Percentiles rank a stretch among this genome's conserved stretches.
Conservation (phyloP, 2,329 filamentous ascomycete genomes). For the Trichoderma asperellum region DNA sequence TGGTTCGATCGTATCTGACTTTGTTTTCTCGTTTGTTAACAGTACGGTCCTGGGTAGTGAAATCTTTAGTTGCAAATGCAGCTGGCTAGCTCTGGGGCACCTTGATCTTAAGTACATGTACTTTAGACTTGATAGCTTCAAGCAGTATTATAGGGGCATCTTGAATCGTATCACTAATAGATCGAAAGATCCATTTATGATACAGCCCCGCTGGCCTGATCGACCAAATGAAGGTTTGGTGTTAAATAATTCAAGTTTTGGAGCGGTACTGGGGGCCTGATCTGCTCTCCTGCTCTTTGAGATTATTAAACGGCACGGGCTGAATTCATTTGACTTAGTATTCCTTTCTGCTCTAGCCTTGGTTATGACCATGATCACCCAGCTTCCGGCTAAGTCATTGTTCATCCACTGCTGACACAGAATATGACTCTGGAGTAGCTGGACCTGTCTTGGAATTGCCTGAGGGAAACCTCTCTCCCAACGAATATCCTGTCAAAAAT, state of each 20-base stretch:
- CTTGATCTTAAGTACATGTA: not conserved
- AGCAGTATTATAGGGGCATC: not conserved
- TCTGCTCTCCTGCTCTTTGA: not conserved
- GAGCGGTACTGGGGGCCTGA: not conserved
- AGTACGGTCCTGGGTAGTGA: not conserved
- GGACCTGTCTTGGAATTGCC: not conserved
- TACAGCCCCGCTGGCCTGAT: not conserved
- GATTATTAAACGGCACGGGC: not conserved
- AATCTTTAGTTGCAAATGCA: not conserved
- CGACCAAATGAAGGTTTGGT: not conserved
- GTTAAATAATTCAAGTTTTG: not conserved
- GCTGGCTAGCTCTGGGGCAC: not conserved
- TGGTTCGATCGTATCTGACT: not conserved
- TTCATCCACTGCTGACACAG: not conserved
- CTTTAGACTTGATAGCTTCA: not conserved
- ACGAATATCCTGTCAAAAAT: not conserved
- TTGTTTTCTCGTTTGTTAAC: not conserved
- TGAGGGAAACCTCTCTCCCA: not conserved
- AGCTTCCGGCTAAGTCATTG: not conserved
- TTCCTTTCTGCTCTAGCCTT: not conserved
- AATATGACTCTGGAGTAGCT: not conserved
- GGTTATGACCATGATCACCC: not conserved
- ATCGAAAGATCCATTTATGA: not conserved
- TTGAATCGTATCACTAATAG: not conserved
- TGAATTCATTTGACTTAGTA: not conserved